Conservation (phyloP, 768 basidiomycete species). For the Fistulinella prunicolor region DNA sequence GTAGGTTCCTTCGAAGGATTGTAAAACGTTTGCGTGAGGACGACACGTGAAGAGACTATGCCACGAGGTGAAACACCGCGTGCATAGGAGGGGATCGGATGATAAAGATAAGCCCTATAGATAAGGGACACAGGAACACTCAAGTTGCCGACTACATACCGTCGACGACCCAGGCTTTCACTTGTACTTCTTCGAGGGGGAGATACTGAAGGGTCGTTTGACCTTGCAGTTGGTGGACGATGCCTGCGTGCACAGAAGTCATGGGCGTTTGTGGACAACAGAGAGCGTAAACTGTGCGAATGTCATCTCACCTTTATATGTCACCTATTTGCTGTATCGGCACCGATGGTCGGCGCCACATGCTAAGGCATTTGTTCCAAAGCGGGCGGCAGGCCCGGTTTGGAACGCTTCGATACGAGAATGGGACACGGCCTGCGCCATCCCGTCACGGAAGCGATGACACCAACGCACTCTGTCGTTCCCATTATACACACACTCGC, state of each 20-base stretch:
- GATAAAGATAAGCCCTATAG: background rate
- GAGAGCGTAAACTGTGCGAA: background rate
- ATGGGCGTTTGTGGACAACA: constrained; percentile 2
- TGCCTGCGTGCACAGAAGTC: constrained; percentile 23
- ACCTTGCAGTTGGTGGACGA: constrained; percentile 30
- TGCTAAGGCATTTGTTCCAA: no score
- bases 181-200: constrained; percentile 40
- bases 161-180: constrained; percentile 43
- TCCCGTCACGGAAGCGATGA: no score
- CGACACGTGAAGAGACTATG: constrained; percentile 45
- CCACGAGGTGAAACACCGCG: background rate
- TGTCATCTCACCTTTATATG: background rate
- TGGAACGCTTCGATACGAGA: no score
- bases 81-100: background rate
- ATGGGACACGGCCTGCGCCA: no score
- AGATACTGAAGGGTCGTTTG: constrained; percentile 30
- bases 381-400: no score
- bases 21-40: constrained; percentile 39
- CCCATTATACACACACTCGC: no score
- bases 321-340: background rate
- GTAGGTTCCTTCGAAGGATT: constrained; percentile 40
- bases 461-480: no score
- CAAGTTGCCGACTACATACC: constrained; percentile 33
- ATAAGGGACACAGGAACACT: no score
- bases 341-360: no score